Percentiles rank a stretch among this genome's conserved stretches.
Conservation (phyloP, 2,329 filamentous ascomycete species). For the Paraconiothyrium sp. region DNA sequence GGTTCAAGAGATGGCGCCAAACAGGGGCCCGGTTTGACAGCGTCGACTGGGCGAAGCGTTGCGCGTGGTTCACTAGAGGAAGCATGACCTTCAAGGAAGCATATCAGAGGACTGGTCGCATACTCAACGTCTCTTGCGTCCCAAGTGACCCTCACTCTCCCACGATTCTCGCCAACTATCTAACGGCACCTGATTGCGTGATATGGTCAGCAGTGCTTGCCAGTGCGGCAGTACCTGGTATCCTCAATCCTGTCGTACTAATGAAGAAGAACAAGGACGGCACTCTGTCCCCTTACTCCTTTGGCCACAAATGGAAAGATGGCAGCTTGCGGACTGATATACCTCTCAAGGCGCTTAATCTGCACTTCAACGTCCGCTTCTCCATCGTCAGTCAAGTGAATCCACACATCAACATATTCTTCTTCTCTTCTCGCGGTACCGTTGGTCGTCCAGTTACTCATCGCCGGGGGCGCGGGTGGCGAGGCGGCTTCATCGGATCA, state of each 20-base stretch:
- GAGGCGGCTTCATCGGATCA: constrained; percentile 91
- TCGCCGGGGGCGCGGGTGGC: constrained; percentile 91
- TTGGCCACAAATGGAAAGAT: constrained; percentile 99
- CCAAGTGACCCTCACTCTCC: constrained; percentile 94
- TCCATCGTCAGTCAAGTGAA: constrained; percentile 90
- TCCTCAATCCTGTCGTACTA: constrained; percentile 92
- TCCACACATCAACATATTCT: constrained; percentile 97
- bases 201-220: constrained; percentile 98
- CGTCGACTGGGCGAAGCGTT: constrained; percentile 85
- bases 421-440: constrained; percentile 92
- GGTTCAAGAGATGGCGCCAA: constrained; percentile 86
- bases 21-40: constrained; percentile 96
- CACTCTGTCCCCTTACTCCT: constrained; percentile 85
- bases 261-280: constrained; percentile 86
- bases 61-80: constrained; percentile 89
- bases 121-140: constrained; percentile 95
- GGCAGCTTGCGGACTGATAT: constrained; percentile 94
- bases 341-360: constrained; percentile 89
- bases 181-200: constrained; percentile 94
- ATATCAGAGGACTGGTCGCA: constrained; percentile 90
- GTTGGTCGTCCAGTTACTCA: constrained; percentile 95
- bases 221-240: constrained; percentile 94
- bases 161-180: constrained; percentile 91
- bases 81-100: constrained; percentile 95
- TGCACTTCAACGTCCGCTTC: constrained; percentile 99